Evolutionary conservation across 495 filamentous ascomycete species (phyloP).

Genomic region (Aspergillus sclerotiicarbonarius): DNA sequence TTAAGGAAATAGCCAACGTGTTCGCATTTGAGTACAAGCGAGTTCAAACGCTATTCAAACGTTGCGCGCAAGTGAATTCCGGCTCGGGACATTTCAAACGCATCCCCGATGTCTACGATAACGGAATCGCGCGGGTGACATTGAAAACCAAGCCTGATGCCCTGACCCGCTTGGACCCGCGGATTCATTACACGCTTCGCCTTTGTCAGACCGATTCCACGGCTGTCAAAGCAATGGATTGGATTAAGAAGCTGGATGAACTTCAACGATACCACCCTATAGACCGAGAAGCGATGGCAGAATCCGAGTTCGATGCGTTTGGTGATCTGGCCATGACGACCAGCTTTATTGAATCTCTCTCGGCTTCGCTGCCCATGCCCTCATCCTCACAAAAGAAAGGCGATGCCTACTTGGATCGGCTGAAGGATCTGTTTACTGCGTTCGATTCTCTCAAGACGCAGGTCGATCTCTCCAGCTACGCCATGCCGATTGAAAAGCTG

Average conservation of each 20-base stretch:
- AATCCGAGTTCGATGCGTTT: conserved; percentile 23
- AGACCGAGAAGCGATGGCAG: conserved; percentile 17
- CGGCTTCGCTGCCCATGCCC: conserved; percentile 23
- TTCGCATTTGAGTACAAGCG: conserved; percentile 36
- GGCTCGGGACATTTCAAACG: conserved; percentile 35
- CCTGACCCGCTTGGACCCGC: conserved; percentile 21
- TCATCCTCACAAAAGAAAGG: conserved; percentile 24
- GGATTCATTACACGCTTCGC: conserved; percentile 29
- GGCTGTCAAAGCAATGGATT: background rate
- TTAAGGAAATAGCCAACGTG: conserved; percentile 37
- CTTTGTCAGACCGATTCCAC: conserved; percentile 2
- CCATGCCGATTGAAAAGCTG: conserved; percentile 33
- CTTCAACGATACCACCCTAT: background rate
- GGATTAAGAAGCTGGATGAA: conserved; percentile 6
- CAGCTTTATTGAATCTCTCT: conserved; percentile 26
- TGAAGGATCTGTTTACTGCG: conserved; percentile 24
- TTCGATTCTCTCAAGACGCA: conserved; percentile 26
- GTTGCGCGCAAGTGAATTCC: conserved; percentile 21
- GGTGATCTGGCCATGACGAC: conserved; percentile 24
- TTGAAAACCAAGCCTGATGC: conserved; percentile 31
- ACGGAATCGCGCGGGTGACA: conserved; percentile 23
- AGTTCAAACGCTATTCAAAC: conserved; percentile 26
- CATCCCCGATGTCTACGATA: conserved; percentile 24
- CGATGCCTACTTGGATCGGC: conserved; percentile 27
- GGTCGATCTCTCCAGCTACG: conserved; percentile 32